phyloP scores from a whole-genome alignment of 2,329 filamentous ascomycete species.

The Zymoseptoria brevis region DNA sequence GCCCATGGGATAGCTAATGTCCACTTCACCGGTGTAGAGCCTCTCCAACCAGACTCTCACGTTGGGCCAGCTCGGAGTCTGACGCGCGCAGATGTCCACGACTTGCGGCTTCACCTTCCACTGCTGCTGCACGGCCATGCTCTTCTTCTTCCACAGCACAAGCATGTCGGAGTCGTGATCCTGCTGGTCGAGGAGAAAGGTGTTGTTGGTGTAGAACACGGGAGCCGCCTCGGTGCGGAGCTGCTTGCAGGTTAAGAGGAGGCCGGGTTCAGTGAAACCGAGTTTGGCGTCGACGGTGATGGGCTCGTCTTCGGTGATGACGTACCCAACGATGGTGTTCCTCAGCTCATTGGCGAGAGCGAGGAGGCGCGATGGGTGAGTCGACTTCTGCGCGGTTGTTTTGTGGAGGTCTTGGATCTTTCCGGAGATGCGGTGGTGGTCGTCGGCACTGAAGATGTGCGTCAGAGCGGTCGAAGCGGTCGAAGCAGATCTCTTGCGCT shows the following conservation, averaged over 20 bases:
- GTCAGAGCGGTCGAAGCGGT: background rate
- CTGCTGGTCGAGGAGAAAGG: background rate
- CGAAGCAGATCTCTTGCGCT: background rate
- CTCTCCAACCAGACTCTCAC: background rate
- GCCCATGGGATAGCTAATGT: background rate
- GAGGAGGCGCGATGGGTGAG: background rate
- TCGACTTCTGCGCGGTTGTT: background rate
- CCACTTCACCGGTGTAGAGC: background rate
- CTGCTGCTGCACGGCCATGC: background rate
- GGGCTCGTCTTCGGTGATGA: background rate
- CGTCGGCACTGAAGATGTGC: background rate
- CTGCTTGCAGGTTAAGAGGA: conserved; percentile 1
- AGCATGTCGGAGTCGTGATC: background rate
- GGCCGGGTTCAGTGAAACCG: background rate
- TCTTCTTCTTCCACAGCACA: background rate
- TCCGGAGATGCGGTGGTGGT: background rate
- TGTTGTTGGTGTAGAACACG: background rate
- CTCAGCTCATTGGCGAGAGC: conserved; percentile 11
- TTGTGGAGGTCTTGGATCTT: background rate
- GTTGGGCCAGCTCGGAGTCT: background rate
- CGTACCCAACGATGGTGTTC: conserved; percentile 8
- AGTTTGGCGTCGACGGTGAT: background rate
- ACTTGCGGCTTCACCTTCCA: background rate
- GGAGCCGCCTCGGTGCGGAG: background rate
- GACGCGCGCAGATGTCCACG: background rate